Conservation (phyloP, 805 yeast genomes). For the Candida sakaeoensis region DNA sequence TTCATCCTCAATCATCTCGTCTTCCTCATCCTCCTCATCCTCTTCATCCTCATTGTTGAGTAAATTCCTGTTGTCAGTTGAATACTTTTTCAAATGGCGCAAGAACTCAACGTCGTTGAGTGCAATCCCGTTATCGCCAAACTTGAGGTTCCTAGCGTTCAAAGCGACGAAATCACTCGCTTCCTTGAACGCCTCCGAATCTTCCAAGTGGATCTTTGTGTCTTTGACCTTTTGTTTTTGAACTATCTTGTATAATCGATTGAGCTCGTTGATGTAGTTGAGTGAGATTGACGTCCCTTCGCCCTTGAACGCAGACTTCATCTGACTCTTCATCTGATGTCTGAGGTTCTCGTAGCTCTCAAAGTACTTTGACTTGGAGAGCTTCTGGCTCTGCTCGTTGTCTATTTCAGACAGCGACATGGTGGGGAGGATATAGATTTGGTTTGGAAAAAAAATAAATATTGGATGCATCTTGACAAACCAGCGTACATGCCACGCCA, state of each 20-base stretch:
- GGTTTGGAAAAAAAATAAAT: not conserved
- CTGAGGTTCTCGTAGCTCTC: conserved; percentile 27
- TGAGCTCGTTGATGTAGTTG: conserved; percentile 13
- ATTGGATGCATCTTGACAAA: too few relatives aligned
- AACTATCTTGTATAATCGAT: conserved; percentile 9
- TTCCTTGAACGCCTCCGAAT: conserved; percentile 59
- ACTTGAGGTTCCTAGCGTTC: conserved; percentile 57
- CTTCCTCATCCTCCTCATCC: conserved; percentile 14
- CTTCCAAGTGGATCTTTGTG: conserved; percentile 41
- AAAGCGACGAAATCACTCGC: conserved; percentile 61
- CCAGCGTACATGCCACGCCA: not conserved
- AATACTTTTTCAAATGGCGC: conserved; percentile 30
- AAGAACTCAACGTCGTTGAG: conserved; percentile 48
- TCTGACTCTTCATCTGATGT: conserved; percentile 26
- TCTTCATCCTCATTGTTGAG: conserved; percentile 17
- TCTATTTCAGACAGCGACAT: conserved; percentile 3
- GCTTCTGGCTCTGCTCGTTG: conserved; percentile 9
- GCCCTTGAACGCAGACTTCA: conserved; percentile 53
- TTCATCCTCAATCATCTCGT: conserved; percentile 13
- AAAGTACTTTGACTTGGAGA: conserved; percentile 13
- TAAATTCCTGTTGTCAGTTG: conserved; percentile 16
- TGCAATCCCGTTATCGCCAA: conserved; percentile 53
- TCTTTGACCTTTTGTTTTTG: conserved; percentile 32
- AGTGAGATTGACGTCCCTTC: conserved; percentile 51
- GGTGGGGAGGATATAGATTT: not conserved